These are phyloP conservation scores for Phlyctochytrium planicorne DNA, from an alignment of 192 early-diverging fungal genomes.

Conservation along the genomic window DNA sequence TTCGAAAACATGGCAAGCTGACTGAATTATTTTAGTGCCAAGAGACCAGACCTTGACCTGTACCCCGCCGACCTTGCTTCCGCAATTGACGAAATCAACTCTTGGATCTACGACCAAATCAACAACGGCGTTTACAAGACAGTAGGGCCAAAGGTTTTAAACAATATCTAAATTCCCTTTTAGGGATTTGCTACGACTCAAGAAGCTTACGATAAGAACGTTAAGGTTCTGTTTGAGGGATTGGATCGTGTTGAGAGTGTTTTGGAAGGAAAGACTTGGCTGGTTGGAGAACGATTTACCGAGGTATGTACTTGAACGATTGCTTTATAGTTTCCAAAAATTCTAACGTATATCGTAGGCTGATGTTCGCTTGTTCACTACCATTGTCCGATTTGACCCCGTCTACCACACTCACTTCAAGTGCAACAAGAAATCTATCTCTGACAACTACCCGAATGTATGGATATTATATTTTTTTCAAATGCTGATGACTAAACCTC, in stretches of 20 bases:
- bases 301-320: too few species aligned
- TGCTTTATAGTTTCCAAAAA: too few species aligned
- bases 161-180: conserved; percentile 88
- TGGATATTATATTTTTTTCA: neutral
- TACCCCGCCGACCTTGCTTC: conserved; percentile 76
- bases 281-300: conserved; percentile 79
- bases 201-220: conserved; percentile 78
- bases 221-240: conserved; percentile 68
- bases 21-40: conserved; percentile 17
- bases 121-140: conserved; percentile 97
- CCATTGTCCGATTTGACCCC: conserved; percentile 93
- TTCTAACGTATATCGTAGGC: too few species aligned
- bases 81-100: conserved; percentile 85
- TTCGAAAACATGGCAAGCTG: neutral
- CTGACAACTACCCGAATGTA: conserved; percentile 76
- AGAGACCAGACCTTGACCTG: conserved; percentile 34
- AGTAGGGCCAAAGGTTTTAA: too few species aligned
- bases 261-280: conserved; percentile 62
- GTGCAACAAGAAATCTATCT: conserved; percentile 84
- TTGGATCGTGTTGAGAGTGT: conserved; percentile 84
- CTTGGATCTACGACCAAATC: conserved; percentile 90
- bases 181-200: conserved; percentile 91
- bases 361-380: conserved; percentile 92
- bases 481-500: neutral
- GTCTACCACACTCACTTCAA: conserved; percentile 95